Percentiles rank a stretch among this genome's conserved stretches.
Evolutionary conservation across 2,329 filamentous ascomycete genomes (phyloP).

Genomic region (Pezicula carpinea): DNA sequence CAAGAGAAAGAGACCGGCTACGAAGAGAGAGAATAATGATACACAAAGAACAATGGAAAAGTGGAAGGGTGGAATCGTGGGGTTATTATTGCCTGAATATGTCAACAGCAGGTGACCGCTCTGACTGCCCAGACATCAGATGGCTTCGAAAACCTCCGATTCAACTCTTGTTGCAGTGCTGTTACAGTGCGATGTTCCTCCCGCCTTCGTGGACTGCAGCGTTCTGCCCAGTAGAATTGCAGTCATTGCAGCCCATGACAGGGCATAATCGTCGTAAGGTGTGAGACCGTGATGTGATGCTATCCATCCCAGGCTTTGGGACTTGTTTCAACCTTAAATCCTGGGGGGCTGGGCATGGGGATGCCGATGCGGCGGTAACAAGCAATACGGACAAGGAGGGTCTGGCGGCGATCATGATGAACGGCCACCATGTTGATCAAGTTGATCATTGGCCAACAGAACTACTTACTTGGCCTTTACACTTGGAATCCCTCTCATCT

Average conservation of each 20-base stretch:
- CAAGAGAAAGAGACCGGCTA: neutral
- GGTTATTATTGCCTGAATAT: no score
- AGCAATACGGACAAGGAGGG: neutral
- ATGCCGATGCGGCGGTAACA: no score
- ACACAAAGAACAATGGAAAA: neutral
- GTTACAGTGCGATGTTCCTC: neutral
- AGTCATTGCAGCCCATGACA: neutral
- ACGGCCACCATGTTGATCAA: neutral
- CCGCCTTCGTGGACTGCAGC: neutral
- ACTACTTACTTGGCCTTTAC: neutral
- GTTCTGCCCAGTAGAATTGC: neutral
- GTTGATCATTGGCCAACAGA: no score
- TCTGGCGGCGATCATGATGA: neutral
- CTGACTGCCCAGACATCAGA: neutral
- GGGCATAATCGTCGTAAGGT: neutral
- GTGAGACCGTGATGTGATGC: neutral
- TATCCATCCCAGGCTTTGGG: constrained; percentile 1
- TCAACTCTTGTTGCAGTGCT: neutral
- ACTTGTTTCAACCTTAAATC: constrained; percentile 1
- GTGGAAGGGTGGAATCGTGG: neutral
- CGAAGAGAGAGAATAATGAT: neutral
- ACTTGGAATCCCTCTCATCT: no score
- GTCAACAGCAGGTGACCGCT: no score
- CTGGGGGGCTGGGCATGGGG: no score
- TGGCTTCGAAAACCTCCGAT: neutral